Base-by-base conservation (phyloP, 768 basidiomycete genomes). In the Phaeotremella fagi region DNA sequence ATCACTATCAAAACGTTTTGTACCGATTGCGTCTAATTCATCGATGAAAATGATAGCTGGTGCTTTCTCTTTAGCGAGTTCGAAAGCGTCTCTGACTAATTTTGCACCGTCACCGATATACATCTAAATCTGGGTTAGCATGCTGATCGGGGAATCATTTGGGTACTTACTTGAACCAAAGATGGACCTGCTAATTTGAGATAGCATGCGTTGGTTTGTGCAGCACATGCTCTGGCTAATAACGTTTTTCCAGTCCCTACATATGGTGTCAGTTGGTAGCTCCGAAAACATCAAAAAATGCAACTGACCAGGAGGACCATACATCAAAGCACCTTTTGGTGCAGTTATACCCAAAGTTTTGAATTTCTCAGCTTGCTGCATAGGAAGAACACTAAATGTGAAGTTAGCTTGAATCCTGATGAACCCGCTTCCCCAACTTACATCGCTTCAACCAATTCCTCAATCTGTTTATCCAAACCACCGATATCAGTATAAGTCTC, bases 51-150 rank as follows among this genome's bases (percentile, higher is more conserved):
- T 97, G 74, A 97, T 97, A n/a, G 91, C 87, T 4, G 92, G 92
- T 1, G 91, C 88, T 69, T 98, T 97, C 80, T 95, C 88, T 76
- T 97, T 98, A 16, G 95, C 95, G 42, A 99, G 81, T 42, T 92
- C 91, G 72, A 99, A 98, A 2, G 94, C 94, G 68, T 99, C 95
- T 42, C 95, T 88, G 20, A 99, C 95, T 46, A 99, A 83, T 75
- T 97, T 98, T 50, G 95, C 95, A 68, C 95, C 95, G 74, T 98
- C 95, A 76, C 95, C 95, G 63, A 99, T 99, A 75, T 94, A 99
- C 95, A 98, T 99, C 76, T 78, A 55, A 16, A 37, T 14, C 1
- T 22, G 38, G 6, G 7, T 14, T 6, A 1, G 28, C 33, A 57
- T 33, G 16, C 9, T 11, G 38, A 33, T 33, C 31, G 31, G 31